Evolutionary conservation across 805 yeast species (phyloP).

Genomic region (Teunomyces barrocoloradensis): DNA sequence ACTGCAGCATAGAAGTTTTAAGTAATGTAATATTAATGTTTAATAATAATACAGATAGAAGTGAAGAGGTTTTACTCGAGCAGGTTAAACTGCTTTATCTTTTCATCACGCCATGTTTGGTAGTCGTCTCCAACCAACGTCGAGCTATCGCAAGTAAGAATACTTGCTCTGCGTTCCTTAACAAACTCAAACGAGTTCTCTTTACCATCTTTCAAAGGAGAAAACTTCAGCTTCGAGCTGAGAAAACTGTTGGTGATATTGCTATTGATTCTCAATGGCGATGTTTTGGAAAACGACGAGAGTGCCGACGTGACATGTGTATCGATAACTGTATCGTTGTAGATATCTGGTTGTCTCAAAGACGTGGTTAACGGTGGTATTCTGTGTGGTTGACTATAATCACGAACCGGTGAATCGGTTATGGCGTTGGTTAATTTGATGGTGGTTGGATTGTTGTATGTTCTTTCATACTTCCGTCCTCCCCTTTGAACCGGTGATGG

Average conservation of each 20-base stretch:
- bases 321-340: not conserved
- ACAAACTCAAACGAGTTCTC: not conserved
- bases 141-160: constrained; percentile 32
- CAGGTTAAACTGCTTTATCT: constrained; percentile 21
- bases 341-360: not conserved
- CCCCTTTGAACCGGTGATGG: not conserved
- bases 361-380: constrained; percentile 1
- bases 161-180: constrained; percentile 14
- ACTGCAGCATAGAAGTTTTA: constrained; percentile 1
- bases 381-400: not conserved
- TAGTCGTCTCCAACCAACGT: constrained; percentile 42
- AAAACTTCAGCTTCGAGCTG: not conserved
- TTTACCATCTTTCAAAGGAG: not conserved
- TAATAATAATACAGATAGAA: not conserved
- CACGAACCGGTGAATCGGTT: constrained; percentile 1
- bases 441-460: constrained; percentile 8
- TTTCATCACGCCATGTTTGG: constrained; percentile 38
- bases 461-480: not conserved
- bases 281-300: constrained; percentile 1
- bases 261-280: constrained; percentile 4
- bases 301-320: not conserved
- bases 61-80: not conserved
- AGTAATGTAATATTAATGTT: constrained; percentile 4
- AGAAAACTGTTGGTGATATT: not conserved
- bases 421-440: constrained; percentile 8